These are phyloP conservation scores for Daphne laureola DNA, from an alignment of 441 rosid genomes.

Conservation along the genomic window DNA sequence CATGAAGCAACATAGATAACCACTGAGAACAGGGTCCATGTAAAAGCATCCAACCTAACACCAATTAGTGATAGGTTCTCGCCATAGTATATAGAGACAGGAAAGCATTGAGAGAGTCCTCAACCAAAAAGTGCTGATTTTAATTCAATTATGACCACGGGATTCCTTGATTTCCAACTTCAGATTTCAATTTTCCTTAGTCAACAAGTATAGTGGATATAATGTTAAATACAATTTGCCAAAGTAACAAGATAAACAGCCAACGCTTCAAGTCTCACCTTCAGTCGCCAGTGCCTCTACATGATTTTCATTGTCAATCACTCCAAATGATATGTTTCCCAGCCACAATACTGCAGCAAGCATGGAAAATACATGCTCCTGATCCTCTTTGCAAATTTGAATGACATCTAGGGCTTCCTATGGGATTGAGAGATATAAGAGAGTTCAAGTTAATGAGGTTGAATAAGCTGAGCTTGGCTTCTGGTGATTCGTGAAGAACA, in stretches of 20 bases:
- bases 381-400: conserved; percentile 63
- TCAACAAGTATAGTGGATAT: not conserved
- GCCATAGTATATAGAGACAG: too few species aligned
- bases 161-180: not conserved
- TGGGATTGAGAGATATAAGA: conserved; percentile 15
- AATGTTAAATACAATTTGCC: not conserved
- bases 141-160: too few species aligned
- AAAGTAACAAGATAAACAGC: conserved; percentile 9
- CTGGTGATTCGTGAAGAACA: too few species aligned
- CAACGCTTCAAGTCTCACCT: conserved; percentile 38
- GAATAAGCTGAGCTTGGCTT: too few species aligned
- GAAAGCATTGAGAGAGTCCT: too few species aligned
- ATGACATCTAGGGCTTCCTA: conserved; percentile 79
- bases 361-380: conserved; percentile 66
- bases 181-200: not conserved
- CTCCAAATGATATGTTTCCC: conserved; percentile 77
- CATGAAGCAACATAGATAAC: too few species aligned
- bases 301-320: conserved; percentile 69
- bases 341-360: conserved; percentile 88
- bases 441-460: too few species aligned
- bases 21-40: too few species aligned
- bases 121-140: too few species aligned
- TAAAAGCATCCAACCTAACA: too few species aligned
- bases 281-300: conserved; percentile 72
- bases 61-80: too few species aligned